Evolutionary conservation across 345 rosid genomes (phyloP), one percentile per base, ranked within the genome.

Genomic region (Carallia brachiata): DNA sequence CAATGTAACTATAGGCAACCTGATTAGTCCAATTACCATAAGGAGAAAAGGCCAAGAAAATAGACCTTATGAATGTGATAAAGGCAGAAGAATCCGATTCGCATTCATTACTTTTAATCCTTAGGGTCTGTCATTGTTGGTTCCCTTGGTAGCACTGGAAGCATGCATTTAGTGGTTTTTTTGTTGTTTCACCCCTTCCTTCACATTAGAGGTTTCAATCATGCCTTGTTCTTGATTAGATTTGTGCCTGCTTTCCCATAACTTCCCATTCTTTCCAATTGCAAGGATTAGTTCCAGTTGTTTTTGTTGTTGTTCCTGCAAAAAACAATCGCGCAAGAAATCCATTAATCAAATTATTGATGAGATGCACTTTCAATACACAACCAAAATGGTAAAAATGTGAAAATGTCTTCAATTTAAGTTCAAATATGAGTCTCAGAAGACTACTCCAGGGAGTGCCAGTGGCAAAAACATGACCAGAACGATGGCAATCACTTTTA

Each of bases 251-350:
- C 75, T 84, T 37, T 89, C 90, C 75, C 77, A 84, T 66, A 23
- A 23, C 23, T 87, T 92, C 30, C 83, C 84, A 40, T 73, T 77
- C 80, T 86, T 92, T 17, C 84, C 90, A 52, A 95, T 78, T 37
- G 89, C 93, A 73, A 92, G 89, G 76, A 95, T 85, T 63, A 92
- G 81, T 63, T 90, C 97, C 4, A 95, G 93, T 74, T 95, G 99
- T 75, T 90, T 92, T 69, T 82, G 79, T 66, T 95, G 99, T 67
- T 92, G 99, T 62, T 92, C 97, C 99, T 95, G 70, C 78, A 83
- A 56, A 55, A 54, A 60, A 34, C 37, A 77, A 63, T 36, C 81
- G 64, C 6, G 1, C 15, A 16, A 13, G n/a, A 52, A 58, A 39
- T 13, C 9, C 69, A 68, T 32, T 18, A 32, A 16, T 52, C 54